Conservation (phyloP, 75 land plant genomes). For the Picea sitchensis region DNA sequence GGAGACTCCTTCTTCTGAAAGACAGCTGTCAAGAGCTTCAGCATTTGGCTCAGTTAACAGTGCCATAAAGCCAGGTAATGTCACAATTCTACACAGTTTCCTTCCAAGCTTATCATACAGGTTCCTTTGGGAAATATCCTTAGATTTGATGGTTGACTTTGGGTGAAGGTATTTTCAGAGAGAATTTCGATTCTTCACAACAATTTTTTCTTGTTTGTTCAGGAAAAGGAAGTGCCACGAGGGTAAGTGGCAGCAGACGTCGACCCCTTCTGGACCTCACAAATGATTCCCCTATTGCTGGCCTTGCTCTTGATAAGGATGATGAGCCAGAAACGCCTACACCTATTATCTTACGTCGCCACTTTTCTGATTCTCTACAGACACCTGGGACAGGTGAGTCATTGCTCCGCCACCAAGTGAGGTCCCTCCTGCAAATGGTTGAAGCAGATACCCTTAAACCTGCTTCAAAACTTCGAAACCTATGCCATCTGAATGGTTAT, state of each 20-base stretch:
- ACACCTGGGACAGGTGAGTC: slow-evolving; percentile 67
- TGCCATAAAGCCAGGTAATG: slow-evolving; percentile 21
- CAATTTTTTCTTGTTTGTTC: slow-evolving; percentile 17
- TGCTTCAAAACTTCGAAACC: slow-evolving; percentile 6
- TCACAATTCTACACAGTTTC: not conserved
- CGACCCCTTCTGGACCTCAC: slow-evolving; percentile 55
- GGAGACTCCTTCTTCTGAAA: slow-evolving; percentile 57
- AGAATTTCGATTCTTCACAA: slow-evolving; percentile 10
- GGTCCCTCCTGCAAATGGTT: slow-evolving; percentile 54
- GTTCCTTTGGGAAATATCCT: no score
- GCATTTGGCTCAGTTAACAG: slow-evolving; percentile 8
- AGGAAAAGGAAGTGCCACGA: slow-evolving; percentile 9
- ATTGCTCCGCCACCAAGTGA: slow-evolving; percentile 58
- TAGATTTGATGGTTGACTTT: not conserved
- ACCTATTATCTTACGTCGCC: slow-evolving; percentile 1
- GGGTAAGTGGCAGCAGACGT: slow-evolving; percentile 17
- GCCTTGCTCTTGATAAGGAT: slow-evolving; percentile 29
- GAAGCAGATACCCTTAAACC: slow-evolving; percentile 37
- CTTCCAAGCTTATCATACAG: no score
- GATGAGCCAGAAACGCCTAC: slow-evolving; percentile 28
- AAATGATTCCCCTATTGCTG: slow-evolving; percentile 76
- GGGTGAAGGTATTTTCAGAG: not conserved
- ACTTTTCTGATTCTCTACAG: not conserved
- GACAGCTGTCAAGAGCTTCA: slow-evolving; percentile 39
- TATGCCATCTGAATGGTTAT: slow-evolving; percentile 11